phyloP scores from a whole-genome alignment of 2,329 filamentous ascomycete species.

The Exophiala sideris region DNA sequence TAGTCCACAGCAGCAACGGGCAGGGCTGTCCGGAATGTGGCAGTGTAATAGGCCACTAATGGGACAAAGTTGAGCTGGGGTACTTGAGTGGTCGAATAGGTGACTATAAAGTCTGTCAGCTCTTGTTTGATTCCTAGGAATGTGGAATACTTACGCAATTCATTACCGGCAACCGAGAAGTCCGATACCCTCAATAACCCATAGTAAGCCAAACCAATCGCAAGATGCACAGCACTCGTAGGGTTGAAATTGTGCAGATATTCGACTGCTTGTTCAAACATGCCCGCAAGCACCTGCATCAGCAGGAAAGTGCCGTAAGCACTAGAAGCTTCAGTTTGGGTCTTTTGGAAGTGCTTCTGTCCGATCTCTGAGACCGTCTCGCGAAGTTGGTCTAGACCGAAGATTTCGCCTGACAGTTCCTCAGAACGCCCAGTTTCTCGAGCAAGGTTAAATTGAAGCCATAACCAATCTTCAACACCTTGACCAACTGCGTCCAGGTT shows the following conservation, averaged over 20 bases:
- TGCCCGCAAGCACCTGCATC: conserved; percentile 80
- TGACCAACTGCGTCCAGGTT: conserved; percentile 57
- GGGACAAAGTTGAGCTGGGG: conserved; percentile 90
- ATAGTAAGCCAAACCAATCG: conserved; percentile 83
- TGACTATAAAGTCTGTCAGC: conserved; percentile 41
- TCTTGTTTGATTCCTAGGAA: conserved; percentile 23
- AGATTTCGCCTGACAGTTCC: conserved; percentile 60
- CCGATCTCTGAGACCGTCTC: conserved; percentile 83
- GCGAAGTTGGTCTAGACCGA: conserved; percentile 67
- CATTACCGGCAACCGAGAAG: conserved; percentile 69
- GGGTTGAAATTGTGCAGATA: conserved; percentile 92
- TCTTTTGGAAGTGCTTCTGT: conserved; percentile 83
- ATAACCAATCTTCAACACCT: conserved; percentile 64
- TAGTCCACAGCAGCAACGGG: conserved; percentile 91
- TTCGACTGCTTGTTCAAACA: conserved; percentile 90
- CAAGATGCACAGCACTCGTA: conserved; percentile 91
- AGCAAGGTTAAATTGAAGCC: conserved; percentile 63
- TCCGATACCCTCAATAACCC: conserved; percentile 84
- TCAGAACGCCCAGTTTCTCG: conserved; percentile 60
- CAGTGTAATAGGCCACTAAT: conserved; percentile 91
- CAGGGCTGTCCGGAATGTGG: conserved; percentile 88
- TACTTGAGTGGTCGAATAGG: conserved; percentile 51
- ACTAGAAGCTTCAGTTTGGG: conserved; percentile 70
- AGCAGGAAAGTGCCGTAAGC: conserved; percentile 91
- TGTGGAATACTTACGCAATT: conserved; percentile 50